These are phyloP conservation scores for Euphorbia peplus DNA, from an alignment of 345 rosid genomes.

Conservation along the genomic window DNA sequence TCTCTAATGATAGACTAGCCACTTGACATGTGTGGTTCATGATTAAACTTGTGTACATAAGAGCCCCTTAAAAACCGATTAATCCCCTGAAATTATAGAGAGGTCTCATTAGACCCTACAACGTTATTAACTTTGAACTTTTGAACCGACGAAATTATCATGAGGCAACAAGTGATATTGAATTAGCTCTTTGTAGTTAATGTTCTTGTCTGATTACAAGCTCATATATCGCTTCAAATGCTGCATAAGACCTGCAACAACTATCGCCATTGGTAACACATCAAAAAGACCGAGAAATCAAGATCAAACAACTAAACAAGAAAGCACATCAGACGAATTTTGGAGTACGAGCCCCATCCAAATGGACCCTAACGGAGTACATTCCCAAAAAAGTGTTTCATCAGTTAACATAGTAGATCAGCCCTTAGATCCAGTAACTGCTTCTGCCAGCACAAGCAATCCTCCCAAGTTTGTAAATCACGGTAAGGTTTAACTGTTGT, in stretches of 20 bases:
- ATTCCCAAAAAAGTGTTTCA: conserved; percentile 60
- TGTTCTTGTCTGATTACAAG: too few species aligned
- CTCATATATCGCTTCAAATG: too few species aligned
- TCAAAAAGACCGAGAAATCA: conserved; percentile 50
- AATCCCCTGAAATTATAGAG: too few species aligned
- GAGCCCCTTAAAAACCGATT: too few species aligned
- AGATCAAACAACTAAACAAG: conserved; percentile 43
- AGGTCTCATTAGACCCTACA: too few species aligned
- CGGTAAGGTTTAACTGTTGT: conserved; percentile 44
- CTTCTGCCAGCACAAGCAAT: conserved; percentile 47
- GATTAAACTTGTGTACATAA: too few species aligned
- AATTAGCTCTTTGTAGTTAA: too few species aligned
- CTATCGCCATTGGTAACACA: conserved; percentile 45
- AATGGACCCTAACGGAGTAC: conserved; percentile 50
- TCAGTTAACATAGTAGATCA: conserved; percentile 54
- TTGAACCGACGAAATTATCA: too few species aligned
- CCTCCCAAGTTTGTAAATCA: conserved; percentile 65
- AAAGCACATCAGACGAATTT: conserved; percentile 44
- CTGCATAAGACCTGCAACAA: conserved; percentile 45
- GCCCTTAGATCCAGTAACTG: conserved; percentile 33
- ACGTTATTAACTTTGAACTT: too few species aligned
- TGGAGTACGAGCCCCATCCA: conserved; percentile 67
- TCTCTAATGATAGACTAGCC: too few species aligned
- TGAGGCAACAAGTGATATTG: too few species aligned
- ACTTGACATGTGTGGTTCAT: too few species aligned